Base-by-base conservation (phyloP, 1,284 basidiomycete genomes). In the Malassezia globosa region DNA sequence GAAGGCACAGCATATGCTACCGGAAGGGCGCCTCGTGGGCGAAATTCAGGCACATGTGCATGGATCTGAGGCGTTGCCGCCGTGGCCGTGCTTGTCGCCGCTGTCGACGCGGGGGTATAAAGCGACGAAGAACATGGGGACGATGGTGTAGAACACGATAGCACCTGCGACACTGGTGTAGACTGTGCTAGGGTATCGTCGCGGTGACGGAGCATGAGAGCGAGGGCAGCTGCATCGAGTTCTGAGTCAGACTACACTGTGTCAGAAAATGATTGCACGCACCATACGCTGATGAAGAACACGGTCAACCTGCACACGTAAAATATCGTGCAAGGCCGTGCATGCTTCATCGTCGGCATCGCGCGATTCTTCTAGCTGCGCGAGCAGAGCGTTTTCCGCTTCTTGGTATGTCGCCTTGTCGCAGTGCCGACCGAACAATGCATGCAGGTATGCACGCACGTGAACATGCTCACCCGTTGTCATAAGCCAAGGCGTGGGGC, bases 71-170 rank as follows among this genome's bases (percentile, higher is more conserved):
- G n/a, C n/a, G n/a, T n/a, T n/a, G n/a, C n/a, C n/a, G n/a, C n/a
- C n/a, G n/a, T n/a, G n/a, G n/a, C n/a, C n/a, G n/a, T n/a, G n/a
- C n/a, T n/a, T n/a, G n/a, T n/a, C n/a, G n/a, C n/a, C n/a, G n/a
- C n/a, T n/a, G n/a, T n/a, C n/a, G n/a, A n/a, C n/a, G n/a, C n/a
- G n/a, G n/a, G 29, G 29, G 29, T 31, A 31, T 31, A 31, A 3
- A 16, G 29, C 29, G 29, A 31, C 29, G 29, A 31, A 11, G 29
- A 2, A n/a, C n/a, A n/a, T 11, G 29, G 5, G 46, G 21, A 22
- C 57, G 40, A 21, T 44, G 54, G n/a, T 53, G 59, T 14, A 55
- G 59, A 4, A n/a, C n/a, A n/a, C n/a, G n/a, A n/a, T n/a, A n/a
- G n/a, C n/a, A n/a, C n/a, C n/a, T n/a, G n/a, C 59, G 43, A 23